Conservation (phyloP, 2,329 filamentous ascomycete genomes). For the Apiospora marii region DNA sequence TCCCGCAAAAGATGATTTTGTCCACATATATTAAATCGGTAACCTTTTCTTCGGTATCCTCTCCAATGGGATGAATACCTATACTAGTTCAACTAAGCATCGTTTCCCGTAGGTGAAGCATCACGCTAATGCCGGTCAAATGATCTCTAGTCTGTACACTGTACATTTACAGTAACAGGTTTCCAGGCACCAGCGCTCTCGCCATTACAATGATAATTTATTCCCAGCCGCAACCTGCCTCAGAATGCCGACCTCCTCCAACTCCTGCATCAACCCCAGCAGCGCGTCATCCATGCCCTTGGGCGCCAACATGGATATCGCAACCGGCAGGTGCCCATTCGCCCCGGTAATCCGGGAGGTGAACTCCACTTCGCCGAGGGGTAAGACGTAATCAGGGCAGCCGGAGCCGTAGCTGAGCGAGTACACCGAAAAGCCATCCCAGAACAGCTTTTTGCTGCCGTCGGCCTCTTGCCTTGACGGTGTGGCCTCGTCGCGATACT, state of each 20-base stretch:
- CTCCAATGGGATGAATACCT: no score
- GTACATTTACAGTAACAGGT: no score
- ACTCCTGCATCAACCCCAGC: slow-evolving; percentile 26
- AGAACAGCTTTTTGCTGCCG: slow-evolving; percentile 28
- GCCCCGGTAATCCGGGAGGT: slow-evolving; percentile 28
- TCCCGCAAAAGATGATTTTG: no score
- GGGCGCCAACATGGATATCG: slow-evolving; percentile 31
- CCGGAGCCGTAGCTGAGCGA: slow-evolving; percentile 34
- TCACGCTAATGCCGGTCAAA: no score
- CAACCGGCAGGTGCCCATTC: slow-evolving; percentile 30
- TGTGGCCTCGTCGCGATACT: slow-evolving; percentile 30
- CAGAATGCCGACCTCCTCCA: slow-evolving; percentile 26
- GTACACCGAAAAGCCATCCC: slow-evolving; percentile 31
- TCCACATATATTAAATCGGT: no score
- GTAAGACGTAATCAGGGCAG: slow-evolving; percentile 30
- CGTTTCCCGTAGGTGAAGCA: no score
- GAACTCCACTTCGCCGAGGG: slow-evolving; percentile 30
- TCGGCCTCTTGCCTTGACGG: slow-evolving; percentile 1
- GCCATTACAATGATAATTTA: neutral
- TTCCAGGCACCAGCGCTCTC: no score
- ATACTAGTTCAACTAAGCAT: no score
- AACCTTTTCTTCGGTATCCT: no score
- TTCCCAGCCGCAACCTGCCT: neutral
- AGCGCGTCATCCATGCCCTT: slow-evolving; percentile 27
- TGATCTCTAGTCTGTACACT: no score